Evolutionary conservation across 2,329 filamentous ascomycete species (phyloP), one percentile per base, ranked within the genome.

Genomic region (Epichloe baconii): DNA sequence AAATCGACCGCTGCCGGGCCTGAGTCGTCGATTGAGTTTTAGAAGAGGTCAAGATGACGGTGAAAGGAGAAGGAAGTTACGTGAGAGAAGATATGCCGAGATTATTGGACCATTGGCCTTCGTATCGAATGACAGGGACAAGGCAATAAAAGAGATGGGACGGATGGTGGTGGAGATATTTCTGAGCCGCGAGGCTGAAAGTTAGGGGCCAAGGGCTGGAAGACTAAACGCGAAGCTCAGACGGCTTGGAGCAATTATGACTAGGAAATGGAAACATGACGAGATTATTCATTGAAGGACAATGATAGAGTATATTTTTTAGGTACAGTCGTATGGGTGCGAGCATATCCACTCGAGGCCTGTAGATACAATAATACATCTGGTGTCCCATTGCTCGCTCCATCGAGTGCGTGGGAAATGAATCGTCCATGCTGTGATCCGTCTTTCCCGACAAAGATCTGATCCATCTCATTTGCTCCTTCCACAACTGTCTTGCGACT

Each of bases 111-210:
- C 71, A 1, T 71, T 79, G 0, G 71, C 88, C 12, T 83, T 89
- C 53, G 75, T 82, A 7, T 59, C 58, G 38, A 70, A 66, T 52
- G 69, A 70, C 2, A 74, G 78, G 65, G 83, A 86, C 56, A 82
- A 74, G 53, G 67, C 70, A 0, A 66, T 74, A 14, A 80, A 83
- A 55, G 85, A 85, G 52, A 78, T 78, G 62, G 85, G 82, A 70
- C 73, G 75, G 51, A 75, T 75, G 10, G 67, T 90, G 12, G 63
- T 94, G 34, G 85, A 89, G 62, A 69, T 88, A 31, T 94, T 94
- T 54, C 50, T 71, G 50, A 61, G 63, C 52, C 60, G 61, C 44
- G 66, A 68, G 46, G 58, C 62, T 38, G 59, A 53, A 14, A 62
- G 58, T 56, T 68, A 68, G 64, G 58, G 56, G 56, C 57, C 37